Base-by-base conservation (phyloP, 2,329 filamentous ascomycete genomes). In the Botryotinia globosa region DNA sequence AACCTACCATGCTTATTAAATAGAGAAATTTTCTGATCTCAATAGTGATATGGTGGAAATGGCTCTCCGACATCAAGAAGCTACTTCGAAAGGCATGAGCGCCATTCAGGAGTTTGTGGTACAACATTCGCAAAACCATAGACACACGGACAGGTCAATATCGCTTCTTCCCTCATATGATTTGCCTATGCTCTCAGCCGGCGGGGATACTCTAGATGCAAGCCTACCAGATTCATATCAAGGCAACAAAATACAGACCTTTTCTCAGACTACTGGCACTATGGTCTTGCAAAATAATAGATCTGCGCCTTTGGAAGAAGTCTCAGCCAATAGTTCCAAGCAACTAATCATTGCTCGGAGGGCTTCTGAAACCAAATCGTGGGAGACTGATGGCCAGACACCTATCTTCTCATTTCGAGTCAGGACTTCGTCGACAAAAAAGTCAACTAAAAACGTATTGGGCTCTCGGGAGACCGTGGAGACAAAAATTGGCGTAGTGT, bases 51-150 rank as follows among this genome's bases (percentile, higher is more conserved):
- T 61, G 29, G 37, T 25, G 34, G 37, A 56, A 69, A 61, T 59
- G 39, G 51, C 34, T 59, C 54, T 61, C 12, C 51, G 22, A 18
- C 22, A 25, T 10, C 67, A 69, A 42, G 67, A 69, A 59, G 51
- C 45, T 48, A 61, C 67, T 1, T 69, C 67, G 20, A 59, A 61
- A 14, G 39, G 54, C 18, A 69, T 69, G 29, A 69, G 67, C 54
- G 51, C 29, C 1, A 58, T 69, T 10, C 42, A 61, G 32, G 54
- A 69, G 22, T 45, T 45, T 29, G 22, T 69, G 5, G n/a, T 67
- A 48, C 62, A 65, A 48, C 18, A 34, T 3, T 48, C 42, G 20
- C 42, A 48, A n/a, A 34, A 18, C 14, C 62, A 18, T 1, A 37
- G 29, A 6, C 20, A 6, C 5, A 37, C 6, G 44, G 20, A 48